phyloP scores from a whole-genome alignment of 495 filamentous ascomycete species.

The Sporormia fimetaria region DNA sequence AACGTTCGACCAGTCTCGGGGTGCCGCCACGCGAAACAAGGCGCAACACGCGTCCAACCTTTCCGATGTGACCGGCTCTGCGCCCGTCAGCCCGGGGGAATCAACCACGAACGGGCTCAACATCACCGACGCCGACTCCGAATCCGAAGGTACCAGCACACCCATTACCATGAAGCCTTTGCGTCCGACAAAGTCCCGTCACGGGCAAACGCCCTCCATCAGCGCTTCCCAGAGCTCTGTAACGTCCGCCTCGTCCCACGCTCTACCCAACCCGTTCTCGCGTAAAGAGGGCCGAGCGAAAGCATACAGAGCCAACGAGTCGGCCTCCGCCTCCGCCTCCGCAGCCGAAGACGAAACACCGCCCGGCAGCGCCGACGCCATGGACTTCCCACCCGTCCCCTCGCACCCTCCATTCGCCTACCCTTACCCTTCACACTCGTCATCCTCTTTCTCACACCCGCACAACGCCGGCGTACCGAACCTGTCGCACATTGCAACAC shows the following conservation, averaged over 20 bases:
- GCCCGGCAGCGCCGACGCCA: slow-evolving; percentile 16
- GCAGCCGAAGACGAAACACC: slow-evolving; percentile 20
- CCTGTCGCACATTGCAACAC: slow-evolving; percentile 1
- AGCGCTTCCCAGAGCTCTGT: slow-evolving; percentile 19
- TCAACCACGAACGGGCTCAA: slow-evolving; percentile 11
- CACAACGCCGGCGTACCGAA: slow-evolving; percentile 18
- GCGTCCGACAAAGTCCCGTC: slow-evolving; percentile 2
- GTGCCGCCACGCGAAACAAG: slow-evolving; percentile 11
- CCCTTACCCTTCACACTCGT: slow-evolving; percentile 7
- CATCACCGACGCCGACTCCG: too few relatives aligned
- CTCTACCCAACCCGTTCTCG: slow-evolving; percentile 11
- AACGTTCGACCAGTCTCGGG: slow-evolving; percentile 14
- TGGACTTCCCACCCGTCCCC: slow-evolving; percentile 9
- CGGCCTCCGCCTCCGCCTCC: slow-evolving; percentile 18
- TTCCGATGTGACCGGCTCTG: background rate
- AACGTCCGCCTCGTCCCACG: slow-evolving; percentile 6
- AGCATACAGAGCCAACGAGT: slow-evolving; percentile 9
- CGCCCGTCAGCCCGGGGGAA: slow-evolving; percentile 5
- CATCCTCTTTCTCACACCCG: slow-evolving; percentile 8
- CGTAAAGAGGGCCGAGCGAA: background rate
- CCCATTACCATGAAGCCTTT: slow-evolving; percentile 21
- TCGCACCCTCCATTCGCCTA: slow-evolving; percentile 2
- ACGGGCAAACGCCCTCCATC: slow-evolving; percentile 13
- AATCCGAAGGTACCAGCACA: too few relatives aligned
- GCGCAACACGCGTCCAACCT: background rate